Evolutionary conservation across 2,329 filamentous ascomycete genomes (phyloP), one percentile per base, ranked within the genome.

Genomic region (Ceratocystis ficicola): DNA sequence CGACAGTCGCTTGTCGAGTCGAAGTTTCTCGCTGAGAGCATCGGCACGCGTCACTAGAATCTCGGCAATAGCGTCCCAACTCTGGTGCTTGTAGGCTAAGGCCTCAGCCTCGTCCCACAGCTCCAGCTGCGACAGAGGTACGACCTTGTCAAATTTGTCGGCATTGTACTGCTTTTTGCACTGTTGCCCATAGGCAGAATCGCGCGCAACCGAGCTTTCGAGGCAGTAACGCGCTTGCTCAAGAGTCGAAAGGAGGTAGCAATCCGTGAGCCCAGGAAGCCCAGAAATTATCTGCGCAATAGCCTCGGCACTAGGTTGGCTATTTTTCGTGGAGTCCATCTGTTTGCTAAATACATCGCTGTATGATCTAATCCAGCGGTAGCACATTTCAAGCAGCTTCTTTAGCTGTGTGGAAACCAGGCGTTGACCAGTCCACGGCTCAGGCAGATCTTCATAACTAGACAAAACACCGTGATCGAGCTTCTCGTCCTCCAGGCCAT

Each of bases 391-490:
- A 28, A 83, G 76, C 17, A 86, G 78, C 20, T 83, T 82, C 71
- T 83, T 83, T 12, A 80, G 71, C 68, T 86, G 86, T 72, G 85
- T 85, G 63, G 84, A 81, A 65, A 86, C 77, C 69, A 80, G 83
- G 55, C 77, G 75, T 69, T 82, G 84, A 17, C 89, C 91, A 0
- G 92, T 96, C 94, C 94, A 99, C 57, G 92, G 88, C 68, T 89
- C 86, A 0, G 87, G 83, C 7, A 96, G 79, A 10, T 81, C 83
- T 22, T 86, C 81, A 71, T 90, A 92, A 17, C 80, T 77, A 1
- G 77, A 76, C 8, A 89, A 75, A 28, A 90, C 82, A 5, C 87
- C 86, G 69, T 86, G 78, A 62, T 84, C 79, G 41, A 94, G 74
- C 63, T 82, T 77, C 69, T 91, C 88, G 17, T 82, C 77, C 20